Conservation (phyloP, 495 filamentous ascomycete species). For the Hypoxylon cercidicola region DNA sequence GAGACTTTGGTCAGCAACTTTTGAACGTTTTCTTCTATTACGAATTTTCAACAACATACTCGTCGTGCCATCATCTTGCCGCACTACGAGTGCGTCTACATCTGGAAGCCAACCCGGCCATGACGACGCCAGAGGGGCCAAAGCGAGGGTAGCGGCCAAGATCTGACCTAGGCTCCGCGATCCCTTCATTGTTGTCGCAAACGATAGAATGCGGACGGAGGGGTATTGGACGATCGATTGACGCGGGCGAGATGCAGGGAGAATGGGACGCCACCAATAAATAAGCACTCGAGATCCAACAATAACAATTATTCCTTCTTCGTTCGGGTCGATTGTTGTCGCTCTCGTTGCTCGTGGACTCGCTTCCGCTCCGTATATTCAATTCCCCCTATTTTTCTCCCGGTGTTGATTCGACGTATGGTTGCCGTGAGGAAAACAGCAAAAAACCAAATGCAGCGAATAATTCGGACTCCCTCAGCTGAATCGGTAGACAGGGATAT, state of each 20-base stretch:
- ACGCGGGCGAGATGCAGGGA: slow-evolving; percentile 12
- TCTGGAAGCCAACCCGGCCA: slow-evolving; percentile 39
- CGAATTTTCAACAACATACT: slow-evolving; percentile 22
- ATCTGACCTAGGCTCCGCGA: slow-evolving; percentile 35
- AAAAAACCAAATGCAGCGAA: slow-evolving; percentile 22
- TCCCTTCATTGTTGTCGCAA: slow-evolving; percentile 33
- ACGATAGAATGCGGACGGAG: slow-evolving; percentile 20
- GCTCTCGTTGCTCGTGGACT: slow-evolving; percentile 12
- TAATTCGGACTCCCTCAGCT: slow-evolving; percentile 26
- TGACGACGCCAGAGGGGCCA: slow-evolving; percentile 31
- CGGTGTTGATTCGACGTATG: slow-evolving; percentile 27
- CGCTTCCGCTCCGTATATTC: slow-evolving; percentile 18
- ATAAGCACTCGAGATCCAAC: slow-evolving; percentile 29
- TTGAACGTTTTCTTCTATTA: slow-evolving; percentile 4
- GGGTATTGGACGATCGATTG: slow-evolving; percentile 16
- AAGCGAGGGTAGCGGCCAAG: slow-evolving; percentile 36
- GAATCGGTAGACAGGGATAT: background rate
- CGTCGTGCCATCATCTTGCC: slow-evolving; percentile 38
- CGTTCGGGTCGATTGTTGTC: slow-evolving; percentile 3
- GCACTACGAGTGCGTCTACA: slow-evolving; percentile 31
- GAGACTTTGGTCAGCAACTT: slow-evolving; percentile 19
- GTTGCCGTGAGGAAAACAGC: slow-evolving; percentile 26
- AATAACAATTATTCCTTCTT: slow-evolving; percentile 8
- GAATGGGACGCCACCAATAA: slow-evolving; percentile 37
- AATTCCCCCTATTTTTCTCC: slow-evolving; percentile 25